Conservation (phyloP, 306 rosid genomes). For the Castanea crenata region DNA sequence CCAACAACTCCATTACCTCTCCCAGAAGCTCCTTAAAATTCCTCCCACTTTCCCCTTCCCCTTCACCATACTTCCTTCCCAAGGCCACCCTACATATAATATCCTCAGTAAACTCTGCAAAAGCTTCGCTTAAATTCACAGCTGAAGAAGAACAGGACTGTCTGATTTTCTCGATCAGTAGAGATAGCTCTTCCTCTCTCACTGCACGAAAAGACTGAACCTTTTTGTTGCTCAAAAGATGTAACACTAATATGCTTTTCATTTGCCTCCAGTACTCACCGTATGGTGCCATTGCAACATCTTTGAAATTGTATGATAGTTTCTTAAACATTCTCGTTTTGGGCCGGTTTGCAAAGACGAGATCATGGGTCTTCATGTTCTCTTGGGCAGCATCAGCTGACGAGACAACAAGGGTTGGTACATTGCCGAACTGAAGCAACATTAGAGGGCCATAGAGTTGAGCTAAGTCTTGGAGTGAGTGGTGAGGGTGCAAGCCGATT, state of each 20-base stretch:
- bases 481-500: constrained; percentile 38
- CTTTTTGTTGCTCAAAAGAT: constrained; percentile 24
- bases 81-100: constrained; percentile 48
- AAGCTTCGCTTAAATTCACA: constrained; percentile 35
- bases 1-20: constrained; percentile 33
- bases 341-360: constrained; percentile 28
- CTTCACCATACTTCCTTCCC: constrained; percentile 48
- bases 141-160: background rate
- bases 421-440: constrained; percentile 44
- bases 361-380: constrained; percentile 47
- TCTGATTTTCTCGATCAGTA: constrained; percentile 24
- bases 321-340: constrained; percentile 11
- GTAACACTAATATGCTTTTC: constrained; percentile 33
- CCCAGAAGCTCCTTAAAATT: constrained; percentile 25
- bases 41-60: background rate
- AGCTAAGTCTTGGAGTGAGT: constrained; percentile 31
- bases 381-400: constrained; percentile 36
- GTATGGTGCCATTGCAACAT: constrained; percentile 29
- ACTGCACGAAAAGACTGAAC: constrained; percentile 16
- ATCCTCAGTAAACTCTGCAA: constrained; percentile 23
- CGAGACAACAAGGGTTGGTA: constrained; percentile 41
- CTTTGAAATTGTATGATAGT: constrained; percentile 37
- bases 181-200: constrained; percentile 21
- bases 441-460: constrained; percentile 31
- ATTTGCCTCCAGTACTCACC: constrained; percentile 51